Evolutionary conservation across 1,284 basidiomycete species (phyloP).

Genomic region (Austroboletus novae-zelandiae): DNA sequence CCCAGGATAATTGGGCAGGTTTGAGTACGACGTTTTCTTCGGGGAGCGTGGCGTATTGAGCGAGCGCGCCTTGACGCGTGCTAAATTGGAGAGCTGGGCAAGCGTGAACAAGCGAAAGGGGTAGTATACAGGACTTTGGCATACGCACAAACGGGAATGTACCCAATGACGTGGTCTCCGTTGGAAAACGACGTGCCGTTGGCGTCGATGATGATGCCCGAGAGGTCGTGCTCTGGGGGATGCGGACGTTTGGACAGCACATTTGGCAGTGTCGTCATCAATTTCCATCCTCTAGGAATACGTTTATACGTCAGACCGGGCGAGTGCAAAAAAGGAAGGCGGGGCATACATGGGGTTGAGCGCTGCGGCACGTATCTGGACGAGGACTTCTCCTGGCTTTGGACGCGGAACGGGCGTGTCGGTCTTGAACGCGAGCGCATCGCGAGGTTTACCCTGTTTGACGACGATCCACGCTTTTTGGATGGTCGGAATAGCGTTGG

Average conservation of each 20-base stretch:
- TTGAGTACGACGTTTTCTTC: conserved; percentile 41
- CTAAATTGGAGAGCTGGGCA: conserved; percentile 18
- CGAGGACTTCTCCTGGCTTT: conserved; percentile 40
- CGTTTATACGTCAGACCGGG: not conserved
- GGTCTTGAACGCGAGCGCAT: conserved; percentile 44
- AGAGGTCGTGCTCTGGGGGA: conserved; percentile 58
- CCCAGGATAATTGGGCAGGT: conserved; percentile 47
- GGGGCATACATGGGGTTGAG: conserved; percentile 63
- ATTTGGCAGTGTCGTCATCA: conserved; percentile 52
- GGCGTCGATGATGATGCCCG: conserved; percentile 56
- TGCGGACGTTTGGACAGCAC: conserved; percentile 49
- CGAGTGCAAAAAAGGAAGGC: not conserved
- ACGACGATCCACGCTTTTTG: conserved; percentile 43
- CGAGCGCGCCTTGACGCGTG: conserved; percentile 48
- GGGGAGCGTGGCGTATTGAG: conserved; percentile 50
- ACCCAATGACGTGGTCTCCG: conserved; percentile 64
- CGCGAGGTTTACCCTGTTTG: conserved; percentile 40
- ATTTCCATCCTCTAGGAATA: conserved; percentile 50
- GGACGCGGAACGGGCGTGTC: conserved; percentile 46
- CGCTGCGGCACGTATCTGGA: conserved; percentile 61
- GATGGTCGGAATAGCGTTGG: conserved; percentile 25
- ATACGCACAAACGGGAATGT: conserved; percentile 39
- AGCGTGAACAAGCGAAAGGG: not conserved
- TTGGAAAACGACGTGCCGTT: conserved; percentile 49
- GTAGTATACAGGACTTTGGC: not conserved